phyloP scores from a whole-genome alignment of 2,329 filamentous ascomycete species.

The Ilyonectria sp. region DNA sequence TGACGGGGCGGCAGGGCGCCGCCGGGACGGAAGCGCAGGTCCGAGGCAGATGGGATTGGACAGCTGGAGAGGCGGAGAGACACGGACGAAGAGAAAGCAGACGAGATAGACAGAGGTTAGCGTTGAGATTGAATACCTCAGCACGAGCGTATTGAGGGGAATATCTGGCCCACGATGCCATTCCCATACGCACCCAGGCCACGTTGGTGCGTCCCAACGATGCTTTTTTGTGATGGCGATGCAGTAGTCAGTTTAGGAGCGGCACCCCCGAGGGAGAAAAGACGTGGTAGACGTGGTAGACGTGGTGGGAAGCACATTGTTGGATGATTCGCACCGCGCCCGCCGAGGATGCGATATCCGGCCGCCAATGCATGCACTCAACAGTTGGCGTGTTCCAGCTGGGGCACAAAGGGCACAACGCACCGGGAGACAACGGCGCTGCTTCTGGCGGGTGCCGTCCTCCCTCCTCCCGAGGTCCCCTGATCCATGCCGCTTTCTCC shows the following conservation, averaged over 20 bases:
- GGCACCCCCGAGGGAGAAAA: background rate
- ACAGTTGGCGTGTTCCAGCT: constrained; percentile 40
- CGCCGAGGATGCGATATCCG: constrained; percentile 28
- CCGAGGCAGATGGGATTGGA: constrained; percentile 31
- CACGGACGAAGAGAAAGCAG: constrained; percentile 23
- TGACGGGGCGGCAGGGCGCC: constrained; percentile 9
- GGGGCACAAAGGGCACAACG: constrained; percentile 20
- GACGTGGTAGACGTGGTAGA: background rate
- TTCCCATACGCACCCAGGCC: constrained; percentile 29
- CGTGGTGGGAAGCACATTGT: constrained; percentile 24
- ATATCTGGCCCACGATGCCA: constrained; percentile 31
- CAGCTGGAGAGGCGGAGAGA: constrained; percentile 8
- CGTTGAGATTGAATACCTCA: constrained; percentile 43
- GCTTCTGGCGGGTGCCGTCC: constrained; percentile 4
- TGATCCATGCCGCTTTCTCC: constrained; percentile 18
- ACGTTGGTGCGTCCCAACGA: background rate
- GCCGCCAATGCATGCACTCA: constrained; percentile 48
- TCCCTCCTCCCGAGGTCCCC: background rate
- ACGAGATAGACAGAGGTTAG: constrained; percentile 30
- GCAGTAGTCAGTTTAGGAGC: background rate
- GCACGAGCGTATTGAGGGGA: constrained; percentile 40
- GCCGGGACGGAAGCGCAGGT: constrained; percentile 10
- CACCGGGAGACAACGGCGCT: constrained; percentile 14
- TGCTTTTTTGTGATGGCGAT: constrained; percentile 2
- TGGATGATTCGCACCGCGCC: constrained; percentile 32